Conservation (phyloP, 495 filamentous ascomycete genomes). For the Cryomyces minteri region DNA sequence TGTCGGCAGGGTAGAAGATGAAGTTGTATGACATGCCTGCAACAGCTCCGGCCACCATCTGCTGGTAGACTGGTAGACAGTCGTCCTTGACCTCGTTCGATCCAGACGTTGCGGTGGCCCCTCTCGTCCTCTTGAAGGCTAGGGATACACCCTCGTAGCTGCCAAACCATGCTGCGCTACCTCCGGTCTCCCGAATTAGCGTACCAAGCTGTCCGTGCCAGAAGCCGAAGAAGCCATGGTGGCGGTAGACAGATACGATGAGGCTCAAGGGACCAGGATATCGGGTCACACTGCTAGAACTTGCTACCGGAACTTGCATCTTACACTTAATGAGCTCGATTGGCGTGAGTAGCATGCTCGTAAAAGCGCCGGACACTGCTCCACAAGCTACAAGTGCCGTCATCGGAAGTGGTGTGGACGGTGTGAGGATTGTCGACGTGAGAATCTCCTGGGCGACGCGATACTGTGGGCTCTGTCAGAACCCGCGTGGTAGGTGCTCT, state of each 20-base stretch:
- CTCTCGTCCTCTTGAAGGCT: slow-evolving; percentile 33
- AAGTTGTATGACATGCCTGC: slow-evolving; percentile 94
- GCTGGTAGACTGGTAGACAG: slow-evolving; percentile 49
- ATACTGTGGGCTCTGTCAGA: slow-evolving; percentile 25
- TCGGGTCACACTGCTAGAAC: slow-evolving; percentile 7
- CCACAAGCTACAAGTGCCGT: slow-evolving; percentile 56
- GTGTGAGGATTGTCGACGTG: slow-evolving; percentile 1
- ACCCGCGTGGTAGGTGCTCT: background rate
- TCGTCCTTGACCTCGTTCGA: slow-evolving; percentile 2
- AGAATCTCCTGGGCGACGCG: slow-evolving; percentile 40
- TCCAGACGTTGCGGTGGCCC: background rate
- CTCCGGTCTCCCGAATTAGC: slow-evolving; percentile 83
- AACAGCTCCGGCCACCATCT: slow-evolving; percentile 72
- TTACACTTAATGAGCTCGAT: slow-evolving; percentile 98
- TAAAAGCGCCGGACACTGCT: slow-evolving; percentile 74
- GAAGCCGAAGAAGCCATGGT: slow-evolving; percentile 69
- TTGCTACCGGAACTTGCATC: slow-evolving; percentile 58
- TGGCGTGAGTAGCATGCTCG: slow-evolving; percentile 77
- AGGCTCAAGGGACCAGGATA: slow-evolving; percentile 35
- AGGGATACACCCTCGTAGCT: slow-evolving; percentile 64
- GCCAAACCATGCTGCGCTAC: slow-evolving; percentile 90
- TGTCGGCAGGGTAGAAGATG: slow-evolving; percentile 90
- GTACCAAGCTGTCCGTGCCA: slow-evolving; percentile 93
- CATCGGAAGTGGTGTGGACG: slow-evolving; percentile 35
- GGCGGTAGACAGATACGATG: slow-evolving; percentile 57